A percentile compares a stretch with the other conserved stretches of the same genome.
Evolutionary conservation across 306 rosid genomes (phyloP).

Genomic region (Acacia confusa): DNA sequence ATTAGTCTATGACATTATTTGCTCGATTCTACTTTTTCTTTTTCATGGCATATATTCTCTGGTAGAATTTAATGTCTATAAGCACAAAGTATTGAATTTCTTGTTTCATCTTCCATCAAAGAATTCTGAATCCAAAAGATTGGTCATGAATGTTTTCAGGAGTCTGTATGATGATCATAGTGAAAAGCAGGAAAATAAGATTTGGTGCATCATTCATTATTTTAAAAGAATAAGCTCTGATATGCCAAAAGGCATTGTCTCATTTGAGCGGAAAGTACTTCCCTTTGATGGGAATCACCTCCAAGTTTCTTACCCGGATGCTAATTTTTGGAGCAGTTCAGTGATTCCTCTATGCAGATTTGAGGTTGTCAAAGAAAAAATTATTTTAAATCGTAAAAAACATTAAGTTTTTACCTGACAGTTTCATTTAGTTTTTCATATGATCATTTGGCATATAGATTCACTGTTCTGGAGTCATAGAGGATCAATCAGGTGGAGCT

Average conservation of each 20-base stretch:
- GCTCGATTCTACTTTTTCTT: background rate
- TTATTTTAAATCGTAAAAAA: background rate
- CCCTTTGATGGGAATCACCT: slow-evolving; percentile 42
- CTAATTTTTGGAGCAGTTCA: slow-evolving; percentile 72
- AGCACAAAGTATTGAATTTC: background rate
- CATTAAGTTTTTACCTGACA: background rate
- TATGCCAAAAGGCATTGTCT: slow-evolving; percentile 70
- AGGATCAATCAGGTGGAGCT: slow-evolving; percentile 72
- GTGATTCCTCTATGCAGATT: slow-evolving; percentile 65
- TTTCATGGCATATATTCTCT: background rate
- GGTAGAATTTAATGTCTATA: background rate
- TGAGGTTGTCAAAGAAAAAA: slow-evolving; percentile 50
- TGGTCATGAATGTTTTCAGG: slow-evolving; percentile 50
- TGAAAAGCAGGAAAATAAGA: slow-evolving; percentile 73
- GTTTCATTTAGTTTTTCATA: slow-evolving; percentile 22
- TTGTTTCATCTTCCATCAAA: background rate
- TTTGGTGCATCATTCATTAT: slow-evolving; percentile 79
- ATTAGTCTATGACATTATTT: background rate
- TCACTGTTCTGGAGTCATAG: slow-evolving; percentile 69
- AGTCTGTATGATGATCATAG: slow-evolving; percentile 56
- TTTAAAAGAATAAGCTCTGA: slow-evolving; percentile 71
- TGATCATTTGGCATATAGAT: slow-evolving; percentile 49
- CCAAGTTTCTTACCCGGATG: slow-evolving; percentile 59
- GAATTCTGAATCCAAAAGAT: background rate
- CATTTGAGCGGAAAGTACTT: slow-evolving; percentile 91